Base-by-base conservation (phyloP, 2,329 filamentous ascomycete genomes). In the Colletotrichum acutatum region DNA sequence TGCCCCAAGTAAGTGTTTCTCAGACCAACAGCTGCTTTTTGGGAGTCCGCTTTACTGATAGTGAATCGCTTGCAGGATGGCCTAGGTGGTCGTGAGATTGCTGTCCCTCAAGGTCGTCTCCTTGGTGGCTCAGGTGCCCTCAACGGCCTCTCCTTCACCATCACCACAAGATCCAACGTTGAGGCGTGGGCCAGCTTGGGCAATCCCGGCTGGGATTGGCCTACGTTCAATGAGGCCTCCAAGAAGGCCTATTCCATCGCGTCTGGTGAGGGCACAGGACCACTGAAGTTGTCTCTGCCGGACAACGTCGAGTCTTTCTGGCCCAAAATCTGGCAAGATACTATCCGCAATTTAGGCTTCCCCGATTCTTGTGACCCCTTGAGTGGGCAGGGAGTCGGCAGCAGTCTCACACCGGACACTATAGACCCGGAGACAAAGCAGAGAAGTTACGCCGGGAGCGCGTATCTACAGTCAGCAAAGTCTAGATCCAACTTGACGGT, bases 51-150 rank as follows among this genome's bases (percentile, higher is more conserved):
- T 19, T 68, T 62, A 32, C n/a, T 65, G 16, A 30, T 61, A 68
- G 46, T 14, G 32, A 61, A 46, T 34, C 5, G 12, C 28, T 34
- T 52, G 22, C 46, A 72, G 70, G 19, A 54, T 24, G 74, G 71
- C 34, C 62, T 78, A 22, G 68, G 74, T 14, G 72, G 74, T 11
- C 73, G 76, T 37, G 57, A 74, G 42, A 74, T 78, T 46, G 64
- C 42, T 12, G 73, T 77, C 8, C 71, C 76, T 11, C 77, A 78
- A 34, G 78, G 76, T 22, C 69, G 72, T 9, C 37, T 75, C 5
- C 74, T 79, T 0, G 79, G 79, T 6, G 79, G 79, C n/a, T 79
- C 77, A 1, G 79, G 79, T 57, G 78, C 76, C 3, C 68, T 81
- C 62, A 81, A 81, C 58, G 75, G 75, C 53, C 75, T 76, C 16